Evolutionary conservation across 2,329 filamentous ascomycete genomes (phyloP), one percentile per base, ranked within the genome.

Genomic region (Verruconis gallopava): DNA sequence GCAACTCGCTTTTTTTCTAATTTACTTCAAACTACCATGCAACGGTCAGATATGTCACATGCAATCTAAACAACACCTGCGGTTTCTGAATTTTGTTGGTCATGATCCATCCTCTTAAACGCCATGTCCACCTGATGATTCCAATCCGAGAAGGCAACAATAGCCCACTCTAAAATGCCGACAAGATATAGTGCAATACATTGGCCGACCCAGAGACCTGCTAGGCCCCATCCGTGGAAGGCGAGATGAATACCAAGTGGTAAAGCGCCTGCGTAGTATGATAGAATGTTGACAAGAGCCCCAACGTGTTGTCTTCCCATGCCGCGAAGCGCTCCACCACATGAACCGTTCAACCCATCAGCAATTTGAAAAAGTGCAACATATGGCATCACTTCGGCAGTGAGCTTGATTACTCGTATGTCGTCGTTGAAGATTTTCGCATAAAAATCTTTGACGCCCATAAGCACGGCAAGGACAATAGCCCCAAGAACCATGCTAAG

Each of bases 341-440:
- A 93, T 46, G 77, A 82, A 1, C 85, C 85, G 52, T 91, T 91
- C 22, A 93, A 63, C 0, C 85, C 86, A 55, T 93, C 85, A 0
- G 85, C 85, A 46, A 93, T 88, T 63, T 93, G 85, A 60, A 93
- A 93, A 2, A 93, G 66, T 1, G 85, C 86, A 1, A 93, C 85
- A 51, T 79, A 89, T 0, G 86, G 86, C 67, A 93, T 78, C 19
- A 93, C 81, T 13, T 79, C 65, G 1, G 80, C 75, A 0, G 86
- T 88, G 1, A 93, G 72, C 5, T 57, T 64, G 34, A 93, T 69
- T 0, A 93, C 85, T 0, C 69, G 61, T 15, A 73, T 60, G 50
- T 93, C 84, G 47, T 86, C 73, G 52, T 88, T 93, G 65, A 93
- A 93, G 2, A 93, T 72, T 42, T 73, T 73, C 0, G 81, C 85